Percentiles rank a stretch among this genome's conserved stretches.
Conservation (phyloP, 1,139 yeast species). For the Diutina siamensis region DNA sequence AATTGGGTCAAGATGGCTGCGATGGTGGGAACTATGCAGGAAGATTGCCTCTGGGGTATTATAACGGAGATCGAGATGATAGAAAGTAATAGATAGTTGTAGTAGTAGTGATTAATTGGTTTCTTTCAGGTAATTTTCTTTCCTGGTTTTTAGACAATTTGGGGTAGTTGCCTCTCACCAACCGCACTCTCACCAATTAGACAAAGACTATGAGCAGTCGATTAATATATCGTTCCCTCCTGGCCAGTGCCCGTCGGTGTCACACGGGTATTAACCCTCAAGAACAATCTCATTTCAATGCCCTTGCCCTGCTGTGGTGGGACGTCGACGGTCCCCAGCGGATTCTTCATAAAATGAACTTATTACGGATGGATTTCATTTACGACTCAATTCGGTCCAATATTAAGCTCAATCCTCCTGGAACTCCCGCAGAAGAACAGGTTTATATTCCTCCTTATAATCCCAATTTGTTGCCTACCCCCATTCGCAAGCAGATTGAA, state of each 20-base stretch:
- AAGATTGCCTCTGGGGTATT: too few species aligned
- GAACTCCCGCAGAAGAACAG: slow-evolving; percentile 30
- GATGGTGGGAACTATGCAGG: not conserved
- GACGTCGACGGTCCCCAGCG: slow-evolving; percentile 88
- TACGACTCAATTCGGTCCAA: slow-evolving; percentile 42
- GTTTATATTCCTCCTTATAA: slow-evolving; percentile 74
- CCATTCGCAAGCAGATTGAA: slow-evolving; percentile 35
- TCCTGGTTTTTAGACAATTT: too few species aligned
- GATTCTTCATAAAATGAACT: slow-evolving; percentile 87
- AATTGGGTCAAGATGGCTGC: too few species aligned
- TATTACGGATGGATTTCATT: slow-evolving; percentile 79
- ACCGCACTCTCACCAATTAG: too few species aligned
- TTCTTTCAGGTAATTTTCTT: too few species aligned
- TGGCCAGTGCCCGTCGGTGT: slow-evolving; percentile 2
- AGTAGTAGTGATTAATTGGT: too few species aligned
- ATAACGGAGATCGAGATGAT: too few species aligned
- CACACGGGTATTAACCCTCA: slow-evolving; percentile 12
- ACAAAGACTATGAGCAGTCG: too few species aligned
- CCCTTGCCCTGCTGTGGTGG: slow-evolving; percentile 92
- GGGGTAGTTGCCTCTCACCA: too few species aligned
- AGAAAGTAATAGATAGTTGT: too few species aligned
- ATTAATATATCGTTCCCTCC: not conserved
- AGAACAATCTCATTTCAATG: slow-evolving; percentile 73
- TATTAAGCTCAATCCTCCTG: slow-evolving; percentile 29
- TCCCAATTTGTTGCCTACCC: slow-evolving; percentile 49